Percentiles rank a stretch among this genome's conserved stretches.
Evolutionary conservation across 352 stramenopile genomes (phyloP).

Genomic region (Pythium scleroteichum): DNA sequence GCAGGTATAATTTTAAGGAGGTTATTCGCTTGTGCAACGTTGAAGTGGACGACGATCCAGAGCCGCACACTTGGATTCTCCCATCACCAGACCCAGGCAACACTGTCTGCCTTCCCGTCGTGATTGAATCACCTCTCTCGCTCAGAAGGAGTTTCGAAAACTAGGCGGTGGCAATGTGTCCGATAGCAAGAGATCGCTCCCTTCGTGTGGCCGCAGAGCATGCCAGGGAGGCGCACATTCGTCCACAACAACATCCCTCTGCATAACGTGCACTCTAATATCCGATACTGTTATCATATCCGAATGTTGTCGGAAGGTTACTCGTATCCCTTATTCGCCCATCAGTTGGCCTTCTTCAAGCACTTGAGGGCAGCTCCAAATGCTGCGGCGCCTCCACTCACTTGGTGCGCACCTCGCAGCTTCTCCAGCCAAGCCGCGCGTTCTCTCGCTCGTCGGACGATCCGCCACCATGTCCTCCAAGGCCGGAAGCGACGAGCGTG

Average conservation of each 20-base stretch:
- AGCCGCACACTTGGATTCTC: constrained; percentile 13
- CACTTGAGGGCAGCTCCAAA: constrained; percentile 13
- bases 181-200: too few species aligned
- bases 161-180: too few species aligned
- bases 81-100: constrained; percentile 5
- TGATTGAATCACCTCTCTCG: too few species aligned
- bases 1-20: constrained; percentile 10
- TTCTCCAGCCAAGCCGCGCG: not conserved
- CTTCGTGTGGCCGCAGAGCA: too few species aligned
- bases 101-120: too few species aligned
- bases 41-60: constrained; percentile 27
- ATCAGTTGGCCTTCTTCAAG: not conserved
- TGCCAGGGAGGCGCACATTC: not conserved
- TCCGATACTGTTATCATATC: constrained; percentile 6
- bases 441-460: not conserved
- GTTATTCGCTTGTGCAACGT: constrained; percentile 28
- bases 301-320: constrained; percentile 12
- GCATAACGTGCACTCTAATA: not conserved
- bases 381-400: constrained; percentile 25
- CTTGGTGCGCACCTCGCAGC: constrained; percentile 25
- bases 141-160: too few species aligned
- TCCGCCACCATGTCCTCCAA: constrained; percentile 44
- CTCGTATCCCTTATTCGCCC: constrained; percentile 11
- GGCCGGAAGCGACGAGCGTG: constrained; percentile 46
- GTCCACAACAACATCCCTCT: not conserved